Evolutionary conservation across 208 protist species (phyloP).

Genomic region (Trypanosoma scelopori): DNA sequence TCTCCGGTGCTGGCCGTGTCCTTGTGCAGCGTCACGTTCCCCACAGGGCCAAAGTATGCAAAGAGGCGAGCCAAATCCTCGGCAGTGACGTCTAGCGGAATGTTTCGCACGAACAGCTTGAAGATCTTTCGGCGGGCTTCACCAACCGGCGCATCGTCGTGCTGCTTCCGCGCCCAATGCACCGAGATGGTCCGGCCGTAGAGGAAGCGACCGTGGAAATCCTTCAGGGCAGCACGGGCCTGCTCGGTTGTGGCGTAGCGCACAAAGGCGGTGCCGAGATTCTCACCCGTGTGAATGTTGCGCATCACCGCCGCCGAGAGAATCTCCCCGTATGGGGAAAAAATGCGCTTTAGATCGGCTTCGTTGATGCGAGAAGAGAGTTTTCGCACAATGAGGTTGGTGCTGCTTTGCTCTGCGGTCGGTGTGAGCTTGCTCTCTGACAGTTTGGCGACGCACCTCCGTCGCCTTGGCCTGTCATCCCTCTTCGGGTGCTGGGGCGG

Average conservation of each 20-base stretch:
- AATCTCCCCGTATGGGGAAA: constrained; percentile 54
- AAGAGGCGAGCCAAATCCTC: constrained; percentile 48
- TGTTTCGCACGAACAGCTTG: constrained; percentile 87
- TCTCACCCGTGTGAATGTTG: constrained; percentile 86
- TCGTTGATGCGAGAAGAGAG: constrained; percentile 60
- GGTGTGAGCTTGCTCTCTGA: constrained; percentile 36
- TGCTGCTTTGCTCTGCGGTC: constrained; percentile 62
- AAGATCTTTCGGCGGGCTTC: constrained; percentile 63
- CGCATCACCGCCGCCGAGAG: constrained; percentile 68
- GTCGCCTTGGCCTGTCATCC: background rate
- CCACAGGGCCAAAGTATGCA: constrained; percentile 49
- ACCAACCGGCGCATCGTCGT: constrained; percentile 73
- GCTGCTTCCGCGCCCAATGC: constrained; percentile 80
- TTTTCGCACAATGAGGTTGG: constrained; percentile 82
- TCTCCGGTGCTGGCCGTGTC: constrained; percentile 44
- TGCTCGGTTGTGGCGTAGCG: constrained; percentile 68
- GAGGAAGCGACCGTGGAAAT: constrained; percentile 41
- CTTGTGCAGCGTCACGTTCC: constrained; percentile 59
- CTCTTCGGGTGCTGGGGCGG: background rate
- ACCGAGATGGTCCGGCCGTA: constrained; percentile 61
- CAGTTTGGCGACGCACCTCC: background rate
- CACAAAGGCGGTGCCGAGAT: constrained; percentile 83
- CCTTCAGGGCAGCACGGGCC: constrained; percentile 52
- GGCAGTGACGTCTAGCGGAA: constrained; percentile 58
- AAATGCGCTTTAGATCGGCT: constrained; percentile 51